Evolutionary conservation across 2,329 filamentous ascomycete species (phyloP).

Genomic region (Pseudocercospora vitis): DNA sequence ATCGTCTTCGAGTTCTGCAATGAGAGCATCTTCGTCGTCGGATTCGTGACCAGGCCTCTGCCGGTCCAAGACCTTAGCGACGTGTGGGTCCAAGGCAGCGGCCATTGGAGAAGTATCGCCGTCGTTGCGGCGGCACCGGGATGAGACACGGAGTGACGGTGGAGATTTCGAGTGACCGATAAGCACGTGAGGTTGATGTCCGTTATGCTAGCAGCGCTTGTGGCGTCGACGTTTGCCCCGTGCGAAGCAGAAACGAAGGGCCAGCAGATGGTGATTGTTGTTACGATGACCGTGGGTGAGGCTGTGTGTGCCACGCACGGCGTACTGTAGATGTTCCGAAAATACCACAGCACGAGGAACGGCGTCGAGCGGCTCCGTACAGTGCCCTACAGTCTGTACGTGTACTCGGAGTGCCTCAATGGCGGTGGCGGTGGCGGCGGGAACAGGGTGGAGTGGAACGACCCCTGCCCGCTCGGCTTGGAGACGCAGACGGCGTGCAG

Average conservation of each 20-base stretch:
- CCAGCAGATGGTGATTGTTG: too few species aligned
- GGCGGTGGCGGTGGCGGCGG: too few species aligned
- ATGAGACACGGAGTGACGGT: background rate
- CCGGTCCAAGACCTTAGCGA: slow-evolving; percentile 52
- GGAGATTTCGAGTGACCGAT: background rate
- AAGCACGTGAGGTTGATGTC: background rate
- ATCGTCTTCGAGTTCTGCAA: slow-evolving; percentile 57
- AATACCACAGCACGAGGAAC: too few species aligned
- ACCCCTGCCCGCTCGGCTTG: too few species aligned
- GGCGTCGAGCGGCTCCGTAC: too few species aligned
- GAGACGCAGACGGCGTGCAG: too few species aligned
- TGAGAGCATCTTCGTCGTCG: slow-evolving; percentile 61
- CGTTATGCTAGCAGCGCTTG: background rate
- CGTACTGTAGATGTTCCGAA: background rate
- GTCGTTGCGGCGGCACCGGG: background rate
- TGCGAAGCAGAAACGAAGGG: background rate
- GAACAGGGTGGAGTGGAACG: too few species aligned
- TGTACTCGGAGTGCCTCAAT: too few species aligned
- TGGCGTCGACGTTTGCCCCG: background rate
- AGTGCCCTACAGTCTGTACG: too few species aligned
- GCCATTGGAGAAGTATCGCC: slow-evolving; percentile 6
- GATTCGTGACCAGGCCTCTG: slow-evolving; percentile 45
- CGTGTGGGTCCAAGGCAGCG: slow-evolving; percentile 48
- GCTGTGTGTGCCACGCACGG: background rate
- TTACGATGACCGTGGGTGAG: too few species aligned